Evolutionary conservation across 2,329 filamentous ascomycete species (phyloP).

Genomic region (Neofusicoccum kwambonambiense): DNA sequence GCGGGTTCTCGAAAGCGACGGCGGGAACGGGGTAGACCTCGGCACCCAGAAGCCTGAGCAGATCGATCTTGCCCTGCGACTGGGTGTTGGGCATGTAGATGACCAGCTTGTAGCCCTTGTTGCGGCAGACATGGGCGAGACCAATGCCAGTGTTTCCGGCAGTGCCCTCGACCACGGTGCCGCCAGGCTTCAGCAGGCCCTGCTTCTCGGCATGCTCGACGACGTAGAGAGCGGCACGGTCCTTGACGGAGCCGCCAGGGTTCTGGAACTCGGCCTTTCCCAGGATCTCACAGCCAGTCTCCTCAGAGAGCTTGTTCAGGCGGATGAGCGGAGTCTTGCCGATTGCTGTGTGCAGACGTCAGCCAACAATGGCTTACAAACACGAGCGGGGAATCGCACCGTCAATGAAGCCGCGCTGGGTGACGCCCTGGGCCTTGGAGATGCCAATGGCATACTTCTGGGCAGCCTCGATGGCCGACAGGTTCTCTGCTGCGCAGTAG

Average conservation of each 20-base stretch:
- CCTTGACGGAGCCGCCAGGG: constrained; percentile 93
- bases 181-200: constrained; percentile 77
- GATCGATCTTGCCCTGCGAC: constrained; percentile 95
- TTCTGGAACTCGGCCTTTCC: constrained; percentile 99
- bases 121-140: constrained; percentile 91
- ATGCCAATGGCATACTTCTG: constrained; percentile 67
- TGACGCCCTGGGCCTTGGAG: constrained; percentile 75
- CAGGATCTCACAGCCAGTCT: constrained; percentile 90
- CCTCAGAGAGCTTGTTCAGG: constrained; percentile 79
- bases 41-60: constrained; percentile 84
- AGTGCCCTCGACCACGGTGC: constrained; percentile 94
- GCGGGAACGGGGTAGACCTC: constrained; percentile 96
- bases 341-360: constrained; percentile 65
- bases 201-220: constrained; percentile 90
- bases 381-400: constrained; percentile 54
- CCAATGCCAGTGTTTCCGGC: constrained; percentile 98
- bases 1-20: constrained; percentile 89
- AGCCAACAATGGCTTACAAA: constrained; percentile 5
- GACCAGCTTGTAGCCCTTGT: constrained; percentile 87
- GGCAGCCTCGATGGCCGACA: constrained; percentile 47
- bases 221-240: constrained; percentile 91
- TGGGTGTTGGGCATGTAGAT: constrained; percentile 99
- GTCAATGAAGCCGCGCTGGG: constrained; percentile 72
- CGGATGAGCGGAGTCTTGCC: constrained; percentile 95
- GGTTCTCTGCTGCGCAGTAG: constrained; percentile 47